These are phyloP conservation scores for Lathyrus sativus DNA, from an alignment of 306 rosid genomes.

Conservation along the genomic window DNA sequence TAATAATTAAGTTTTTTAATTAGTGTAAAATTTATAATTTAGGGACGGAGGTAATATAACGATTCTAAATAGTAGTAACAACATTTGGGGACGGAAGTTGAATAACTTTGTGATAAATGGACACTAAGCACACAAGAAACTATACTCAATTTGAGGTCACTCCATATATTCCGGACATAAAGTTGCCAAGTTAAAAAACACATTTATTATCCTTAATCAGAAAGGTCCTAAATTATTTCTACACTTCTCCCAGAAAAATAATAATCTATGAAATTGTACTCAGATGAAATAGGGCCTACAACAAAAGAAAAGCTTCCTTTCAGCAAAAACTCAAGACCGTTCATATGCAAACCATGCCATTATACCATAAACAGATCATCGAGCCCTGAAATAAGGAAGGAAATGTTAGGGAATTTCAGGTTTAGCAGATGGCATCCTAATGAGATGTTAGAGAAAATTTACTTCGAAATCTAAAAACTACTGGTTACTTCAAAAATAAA, in stretches of 20 bases:
- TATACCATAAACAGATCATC: conserved; percentile 6
- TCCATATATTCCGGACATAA: not conserved
- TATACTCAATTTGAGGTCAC: not conserved
- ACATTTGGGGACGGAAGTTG: too few species aligned
- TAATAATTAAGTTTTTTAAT: too few species aligned
- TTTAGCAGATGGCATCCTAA: conserved; percentile 4
- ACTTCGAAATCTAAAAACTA: not conserved
- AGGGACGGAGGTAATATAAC: too few species aligned
- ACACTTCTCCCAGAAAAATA: not conserved
- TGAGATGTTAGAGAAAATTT: not conserved
- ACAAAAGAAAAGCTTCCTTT: not conserved
- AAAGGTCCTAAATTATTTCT: conserved; percentile 19
- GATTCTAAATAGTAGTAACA: too few species aligned
- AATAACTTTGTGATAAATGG: not conserved
- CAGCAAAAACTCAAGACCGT: conserved; percentile 19
- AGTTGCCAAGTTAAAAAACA: not conserved
- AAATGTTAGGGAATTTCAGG: not conserved
- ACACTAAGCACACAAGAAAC: not conserved
- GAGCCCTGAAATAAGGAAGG: conserved; percentile 41
- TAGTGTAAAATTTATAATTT: too few species aligned
- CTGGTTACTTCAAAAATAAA: not conserved
- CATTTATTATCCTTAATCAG: conserved; percentile 10
- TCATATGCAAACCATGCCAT: conserved; percentile 26
- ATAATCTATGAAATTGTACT: not conserved
- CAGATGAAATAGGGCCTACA: conserved; percentile 17